Conservation (phyloP, 805 yeast genomes). For the Wickerhamomyces queroliae region DNA sequence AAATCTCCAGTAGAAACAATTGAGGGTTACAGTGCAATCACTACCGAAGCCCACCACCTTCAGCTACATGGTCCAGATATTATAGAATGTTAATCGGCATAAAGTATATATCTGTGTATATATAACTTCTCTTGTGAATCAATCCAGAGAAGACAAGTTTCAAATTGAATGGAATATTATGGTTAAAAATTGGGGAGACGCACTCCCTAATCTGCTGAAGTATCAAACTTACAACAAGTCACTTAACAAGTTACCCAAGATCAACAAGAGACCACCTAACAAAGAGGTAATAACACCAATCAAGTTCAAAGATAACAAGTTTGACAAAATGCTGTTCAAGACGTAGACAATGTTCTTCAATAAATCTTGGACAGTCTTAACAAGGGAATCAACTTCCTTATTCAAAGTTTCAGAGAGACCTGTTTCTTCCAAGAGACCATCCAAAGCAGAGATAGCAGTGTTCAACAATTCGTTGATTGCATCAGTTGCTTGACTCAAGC, state of each 20-base stretch:
- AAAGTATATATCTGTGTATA: too few relatives aligned
- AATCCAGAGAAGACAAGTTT: not conserved
- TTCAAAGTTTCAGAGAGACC: conserved; percentile 4
- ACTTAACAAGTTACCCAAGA: conserved; percentile 5
- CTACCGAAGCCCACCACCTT: too few relatives aligned
- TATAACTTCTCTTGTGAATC: too few relatives aligned
- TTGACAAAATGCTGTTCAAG: conserved; percentile 1
- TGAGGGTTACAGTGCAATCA: too few relatives aligned
- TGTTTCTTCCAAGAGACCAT: conserved; percentile 4
- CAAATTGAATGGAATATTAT: too few relatives aligned
- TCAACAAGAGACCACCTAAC: conserved; percentile 6
- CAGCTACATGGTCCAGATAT: too few relatives aligned
- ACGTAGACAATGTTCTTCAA: conserved; percentile 5
- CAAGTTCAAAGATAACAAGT: conserved; percentile 10
- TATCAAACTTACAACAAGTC: conserved; percentile 3
- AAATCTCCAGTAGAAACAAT: too few relatives aligned
- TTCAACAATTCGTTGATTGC: conserved; percentile 5
- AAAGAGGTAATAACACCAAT: conserved; percentile 12
- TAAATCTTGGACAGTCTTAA: conserved; percentile 1
- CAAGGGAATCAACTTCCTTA: conserved; percentile 1
- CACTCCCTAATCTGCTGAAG: not conserved
- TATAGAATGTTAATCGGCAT: too few relatives aligned
- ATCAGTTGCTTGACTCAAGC: conserved; percentile 5
- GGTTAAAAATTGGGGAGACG: not conserved
- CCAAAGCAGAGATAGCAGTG: conserved; percentile 8